These are phyloP conservation scores for Coemansia sp. DNA, from an alignment of 192 early-diverging fungal species.

Conservation along the genomic window DNA sequence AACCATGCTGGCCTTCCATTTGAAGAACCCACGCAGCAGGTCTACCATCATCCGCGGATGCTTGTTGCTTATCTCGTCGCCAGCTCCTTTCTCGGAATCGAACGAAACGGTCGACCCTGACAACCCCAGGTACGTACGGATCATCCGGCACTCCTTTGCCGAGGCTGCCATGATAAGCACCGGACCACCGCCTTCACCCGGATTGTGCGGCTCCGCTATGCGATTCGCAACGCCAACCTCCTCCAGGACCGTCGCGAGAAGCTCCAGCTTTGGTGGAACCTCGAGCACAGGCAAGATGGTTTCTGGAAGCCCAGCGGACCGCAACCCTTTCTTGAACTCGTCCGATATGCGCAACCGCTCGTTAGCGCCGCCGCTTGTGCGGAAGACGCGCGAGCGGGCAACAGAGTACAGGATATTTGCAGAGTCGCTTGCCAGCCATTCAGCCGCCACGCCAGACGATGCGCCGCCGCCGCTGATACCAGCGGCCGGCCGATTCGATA, in stretches of 20 bases:
- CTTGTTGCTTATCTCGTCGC: not conserved
- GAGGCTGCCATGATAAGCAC: constrained; percentile 38
- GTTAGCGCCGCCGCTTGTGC: not conserved
- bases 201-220: not conserved
- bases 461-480: constrained; percentile 30
- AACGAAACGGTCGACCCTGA: not conserved
- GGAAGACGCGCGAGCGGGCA: constrained; percentile 59
- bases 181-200: constrained; percentile 7
- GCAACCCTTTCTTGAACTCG: constrained; percentile 15
- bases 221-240: constrained; percentile 64
- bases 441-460: constrained; percentile 46
- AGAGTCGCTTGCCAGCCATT: constrained; percentile 85
- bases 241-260: constrained; percentile 69
- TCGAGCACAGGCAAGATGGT: constrained; percentile 76
- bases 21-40: constrained; percentile 70
- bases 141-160: constrained; percentile 32
- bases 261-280: constrained; percentile 91
- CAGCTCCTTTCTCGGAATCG: not conserved
- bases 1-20: constrained; percentile 68
- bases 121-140: constrained; percentile 15
- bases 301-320: constrained; percentile 63
- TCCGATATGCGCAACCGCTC: constrained; percentile 13
- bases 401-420: constrained; percentile 78
- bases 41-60: constrained; percentile 50
- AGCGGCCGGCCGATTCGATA: constrained; percentile 55